Evolutionary conservation across 2,329 filamentous ascomycete genomes (phyloP), one percentile per base, ranked within the genome.

Genomic region (Conoideocrella luteorostrata): DNA sequence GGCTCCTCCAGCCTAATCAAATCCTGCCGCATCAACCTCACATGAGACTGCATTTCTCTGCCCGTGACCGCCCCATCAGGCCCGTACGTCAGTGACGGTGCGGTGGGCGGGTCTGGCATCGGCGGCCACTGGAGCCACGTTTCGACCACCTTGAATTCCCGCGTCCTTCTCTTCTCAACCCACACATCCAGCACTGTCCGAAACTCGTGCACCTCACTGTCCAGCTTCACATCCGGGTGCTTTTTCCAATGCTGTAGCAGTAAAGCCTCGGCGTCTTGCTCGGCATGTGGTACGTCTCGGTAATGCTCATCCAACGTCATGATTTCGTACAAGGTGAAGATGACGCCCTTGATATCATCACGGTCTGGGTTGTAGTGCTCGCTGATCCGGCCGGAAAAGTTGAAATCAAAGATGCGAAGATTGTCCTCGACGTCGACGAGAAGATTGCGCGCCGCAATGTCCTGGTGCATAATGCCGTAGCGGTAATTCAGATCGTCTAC

Each of bases 401-500:
- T 58, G 42, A 67, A 66, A 52, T 67, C 64, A 35, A 67, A 64
- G 3, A 68, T 34, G 42, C 60, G 43, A 15, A 69, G 42, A 5
- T 48, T 47, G 35, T 67, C 55, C n/a, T 60, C 62, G 11, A 44
- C 38, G 41, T 68, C 52, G 36, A 69, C 45, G 0, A 69, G 38
- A 4, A 69, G 54, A 43, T 70, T 70, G 18, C 61, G 56, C 4
- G 61, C 46, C 2, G 59, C 56, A 39, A 70, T 54, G 43, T 68
- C 66, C 45, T 66, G 58, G 49, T 69, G 66, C 32, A 54, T 49
- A 28, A 69, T 58, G 22, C 66, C 64, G 29, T 60, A 48, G 28
- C 55, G 43, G 10, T 68, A 50, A 41, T 69, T 68, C 22, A 69
- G 50, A 28, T 60, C 55, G 44, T 69, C 65, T 5, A 68, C 56